Base-by-base conservation (phyloP, 2,329 filamentous ascomycete species). In the Colletotrichum neosansevieriae region DNA sequence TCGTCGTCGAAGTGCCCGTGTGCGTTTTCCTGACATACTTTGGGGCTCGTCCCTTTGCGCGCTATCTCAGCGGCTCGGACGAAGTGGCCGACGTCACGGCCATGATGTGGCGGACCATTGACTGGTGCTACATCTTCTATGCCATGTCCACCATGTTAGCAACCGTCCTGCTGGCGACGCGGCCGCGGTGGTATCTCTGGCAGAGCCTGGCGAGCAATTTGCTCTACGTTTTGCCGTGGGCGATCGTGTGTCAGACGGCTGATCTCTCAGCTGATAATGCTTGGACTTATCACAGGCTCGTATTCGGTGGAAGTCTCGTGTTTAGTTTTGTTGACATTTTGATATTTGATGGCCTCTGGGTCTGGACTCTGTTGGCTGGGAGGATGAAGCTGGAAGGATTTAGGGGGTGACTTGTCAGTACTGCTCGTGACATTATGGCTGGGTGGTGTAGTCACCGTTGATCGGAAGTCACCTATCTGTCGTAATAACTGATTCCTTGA, bases 81-180 rank as follows among this genome's bases (percentile, higher is more conserved):
- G 75, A 80, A 0, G 90, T 93, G 0, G 86, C 90, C 0, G 74
- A 78, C 0, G 88, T 93, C 44, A 88, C 88, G 0, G 84, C 84
- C 4, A 83, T 87, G 24, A 94, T 93, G 89, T 92, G 90, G 80
- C 75, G 80, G 63, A 85, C 82, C 0, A 85, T 88, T 7, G 86
- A 89, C 71, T 89, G 85, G 85, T 93, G 90, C 73, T 93, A 93
- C 73, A 85, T 93, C 32, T 87, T 92, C 74, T 93, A 91, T 69
- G 90, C 88, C 0, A 76, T 88, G 17, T 88, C 86, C 1, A 91
- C 86, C 1, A 89, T 92, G 73, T 78, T 93, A 0, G 88, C 89
- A 0, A 85, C 88, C 0, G 80, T 93, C 0, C 76, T 94, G 0
- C 82, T 92, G 0, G 88, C 91, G 0, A 92, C 90, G 0, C 79